These are phyloP conservation scores for Penicillium subrubescens DNA, from an alignment of 495 filamentous ascomycete genomes.

Conservation along the genomic window DNA sequence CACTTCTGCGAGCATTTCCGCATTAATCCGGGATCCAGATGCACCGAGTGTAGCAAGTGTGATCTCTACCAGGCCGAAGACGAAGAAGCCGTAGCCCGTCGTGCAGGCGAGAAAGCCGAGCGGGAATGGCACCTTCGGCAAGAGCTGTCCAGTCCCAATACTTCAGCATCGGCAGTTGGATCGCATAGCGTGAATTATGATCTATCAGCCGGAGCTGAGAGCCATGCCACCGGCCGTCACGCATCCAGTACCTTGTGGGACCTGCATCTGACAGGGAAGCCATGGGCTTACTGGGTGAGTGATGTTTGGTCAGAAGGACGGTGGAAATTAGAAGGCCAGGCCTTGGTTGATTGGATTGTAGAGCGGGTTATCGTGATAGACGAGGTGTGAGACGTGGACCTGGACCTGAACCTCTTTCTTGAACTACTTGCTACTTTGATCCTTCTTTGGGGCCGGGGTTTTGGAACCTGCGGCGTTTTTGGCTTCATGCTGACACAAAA, in stretches of 20 bases:
- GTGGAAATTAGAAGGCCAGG: constrained; percentile 50
- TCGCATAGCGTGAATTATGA: constrained; percentile 40
- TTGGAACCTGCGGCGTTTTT: background rate
- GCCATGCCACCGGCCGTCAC: constrained; percentile 7
- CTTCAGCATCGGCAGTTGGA: constrained; percentile 17
- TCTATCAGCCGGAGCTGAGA: constrained; percentile 28
- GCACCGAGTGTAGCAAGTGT: constrained; percentile 80
- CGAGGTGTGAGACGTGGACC: constrained; percentile 27
- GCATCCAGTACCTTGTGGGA: constrained; percentile 20
- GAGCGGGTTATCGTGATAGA: constrained; percentile 44
- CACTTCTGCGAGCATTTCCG: constrained; percentile 98
- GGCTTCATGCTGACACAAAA: background rate
- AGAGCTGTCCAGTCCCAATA: constrained; percentile 34
- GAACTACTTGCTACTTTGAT: background rate
- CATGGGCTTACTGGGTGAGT: constrained; percentile 40
- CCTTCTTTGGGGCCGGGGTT: background rate
- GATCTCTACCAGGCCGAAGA: constrained; percentile 89
- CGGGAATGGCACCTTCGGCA: constrained; percentile 75
- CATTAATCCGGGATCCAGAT: constrained; percentile 65
- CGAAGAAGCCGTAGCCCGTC: constrained; percentile 72
- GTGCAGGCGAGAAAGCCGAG: constrained; percentile 80
- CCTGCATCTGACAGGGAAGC: constrained; percentile 22
- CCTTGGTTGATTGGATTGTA: constrained; percentile 49
- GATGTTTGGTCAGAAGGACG: constrained; percentile 42
- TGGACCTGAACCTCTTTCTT: background rate